Evolutionary conservation across 345 rosid genomes (phyloP).

Genomic region (Syzygium aromaticum): DNA sequence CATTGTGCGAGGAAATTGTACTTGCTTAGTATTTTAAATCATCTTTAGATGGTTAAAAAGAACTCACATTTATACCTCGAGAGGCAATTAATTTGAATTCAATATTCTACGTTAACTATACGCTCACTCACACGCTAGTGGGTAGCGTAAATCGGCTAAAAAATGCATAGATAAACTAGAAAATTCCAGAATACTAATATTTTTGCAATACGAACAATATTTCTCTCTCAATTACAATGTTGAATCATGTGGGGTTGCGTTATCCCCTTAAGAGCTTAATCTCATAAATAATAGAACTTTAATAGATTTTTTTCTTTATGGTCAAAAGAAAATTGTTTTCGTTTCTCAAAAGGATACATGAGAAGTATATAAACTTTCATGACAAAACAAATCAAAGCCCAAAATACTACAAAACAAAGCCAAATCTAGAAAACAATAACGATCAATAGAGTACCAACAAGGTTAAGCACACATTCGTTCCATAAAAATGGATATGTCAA

Average conservation of each 20-base stretch:
- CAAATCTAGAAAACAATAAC: too few species aligned
- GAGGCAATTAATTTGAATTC: background rate
- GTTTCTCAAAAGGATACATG: too few species aligned
- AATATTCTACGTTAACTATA: background rate
- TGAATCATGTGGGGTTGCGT: background rate
- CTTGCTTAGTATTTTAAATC: background rate
- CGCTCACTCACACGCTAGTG: background rate
- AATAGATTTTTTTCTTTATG: too few species aligned
- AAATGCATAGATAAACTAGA: background rate
- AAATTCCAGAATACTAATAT: background rate
- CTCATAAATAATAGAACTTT: background rate
- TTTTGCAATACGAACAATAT: background rate
- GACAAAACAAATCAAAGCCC: too few species aligned
- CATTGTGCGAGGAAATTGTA: background rate
- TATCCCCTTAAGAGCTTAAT: background rate
- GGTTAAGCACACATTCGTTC: too few species aligned
- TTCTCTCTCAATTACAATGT: background rate
- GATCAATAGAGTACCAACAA: too few species aligned
- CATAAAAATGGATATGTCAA: too few species aligned
- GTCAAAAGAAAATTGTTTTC: too few species aligned
- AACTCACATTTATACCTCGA: background rate
- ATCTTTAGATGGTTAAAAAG: background rate
- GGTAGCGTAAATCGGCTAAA: background rate
- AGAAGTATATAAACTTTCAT: too few species aligned
- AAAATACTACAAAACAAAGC: too few species aligned